Base-by-base conservation (phyloP, 1,284 basidiomycete genomes). In the Moniliophthora roreri region DNA sequence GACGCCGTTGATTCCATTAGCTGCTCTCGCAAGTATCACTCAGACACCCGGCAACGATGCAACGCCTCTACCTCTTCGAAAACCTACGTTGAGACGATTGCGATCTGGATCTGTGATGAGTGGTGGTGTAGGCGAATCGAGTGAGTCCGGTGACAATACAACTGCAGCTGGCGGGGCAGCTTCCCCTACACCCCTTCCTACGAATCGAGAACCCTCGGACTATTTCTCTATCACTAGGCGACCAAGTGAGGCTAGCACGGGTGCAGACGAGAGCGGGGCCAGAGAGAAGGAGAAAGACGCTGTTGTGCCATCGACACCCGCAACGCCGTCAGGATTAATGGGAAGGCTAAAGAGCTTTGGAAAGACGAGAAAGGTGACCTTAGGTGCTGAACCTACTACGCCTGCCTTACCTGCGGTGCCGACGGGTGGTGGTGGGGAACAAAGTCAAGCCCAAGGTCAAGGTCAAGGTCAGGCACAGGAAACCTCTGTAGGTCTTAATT, bases 331-430 rank as follows among this genome's bases (percentile, higher is more conserved):
- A 15, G 72, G 82, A 35, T 72, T 93, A 46, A 93, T 93, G 81
- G 89, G 91, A 2, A 79, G 86, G 53, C 70, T 95, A 58, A 91
- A 87, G 69, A 86, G 73, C 54, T 82, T 93, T 54, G 90, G 89
- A 7, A 86, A 84, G 64, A 77, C 74, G 60, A 81, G 81, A 65
- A 77, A 80, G 39, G 67, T 70, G n/a, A 54, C 63, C 9, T 69
- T 67, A 53, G 76, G 75, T 44, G 54, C 63, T 2, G 47, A 53
- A 2, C 62, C 56, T 11, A 68, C 69, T 37, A 35, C 48, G 15
- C 37, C 28, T 21, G 53, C 32, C 16, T 58, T 66, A 2, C 57
- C 60, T 2, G 21, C 52, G 32, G 36, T 59, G 28, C 56, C 58
- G 18, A 53, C 55, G 50, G 20, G 28, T 11, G 11, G 7, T 41